These are phyloP conservation scores for Leucaena leucocephala DNA, from an alignment of 306 rosid species.

Conservation along the genomic window DNA sequence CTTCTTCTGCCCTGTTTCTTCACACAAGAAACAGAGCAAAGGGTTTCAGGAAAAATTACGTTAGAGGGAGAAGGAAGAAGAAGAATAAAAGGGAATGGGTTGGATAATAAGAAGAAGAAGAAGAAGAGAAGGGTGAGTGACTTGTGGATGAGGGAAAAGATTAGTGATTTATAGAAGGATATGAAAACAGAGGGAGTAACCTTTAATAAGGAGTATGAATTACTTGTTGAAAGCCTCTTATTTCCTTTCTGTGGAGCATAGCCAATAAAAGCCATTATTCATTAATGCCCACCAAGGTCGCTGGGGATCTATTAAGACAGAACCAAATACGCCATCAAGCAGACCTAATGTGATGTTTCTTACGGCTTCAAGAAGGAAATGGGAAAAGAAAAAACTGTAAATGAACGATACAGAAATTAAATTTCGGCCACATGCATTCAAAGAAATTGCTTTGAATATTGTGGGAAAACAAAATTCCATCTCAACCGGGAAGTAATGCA, in stretches of 20 bases:
- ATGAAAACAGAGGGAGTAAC: not conserved
- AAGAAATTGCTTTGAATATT: not conserved
- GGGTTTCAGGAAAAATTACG: not conserved
- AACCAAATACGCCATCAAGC: not conserved
- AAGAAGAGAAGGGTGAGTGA: not conserved
- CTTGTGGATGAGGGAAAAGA: slow-evolving; percentile 19
- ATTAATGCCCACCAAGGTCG: slow-evolving; percentile 53
- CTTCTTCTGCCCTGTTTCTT: not conserved
- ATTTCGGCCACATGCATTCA: not conserved
- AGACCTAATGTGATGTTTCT: not conserved
- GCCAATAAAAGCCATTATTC: slow-evolving; percentile 23
- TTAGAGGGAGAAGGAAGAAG: not conserved
- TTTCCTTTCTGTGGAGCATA: not conserved
- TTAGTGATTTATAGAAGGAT: slow-evolving; percentile 29
- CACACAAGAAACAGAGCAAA: not conserved
- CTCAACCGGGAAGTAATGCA: not conserved
- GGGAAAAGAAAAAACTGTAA: not conserved
- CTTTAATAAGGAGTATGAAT: slow-evolving; percentile 11
- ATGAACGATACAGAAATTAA: not conserved
- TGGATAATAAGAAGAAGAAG: too few relatives aligned
- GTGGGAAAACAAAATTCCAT: not conserved
- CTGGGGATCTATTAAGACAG: slow-evolving; percentile 37
- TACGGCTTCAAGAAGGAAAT: not conserved
- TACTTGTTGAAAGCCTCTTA: not conserved
- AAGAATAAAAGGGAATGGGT: not conserved